A percentile compares a stretch with the other conserved stretches of the same genome.
Conservation (phyloP, 1,284 basidiomycete species). For the Ustilago xerochloae region DNA sequence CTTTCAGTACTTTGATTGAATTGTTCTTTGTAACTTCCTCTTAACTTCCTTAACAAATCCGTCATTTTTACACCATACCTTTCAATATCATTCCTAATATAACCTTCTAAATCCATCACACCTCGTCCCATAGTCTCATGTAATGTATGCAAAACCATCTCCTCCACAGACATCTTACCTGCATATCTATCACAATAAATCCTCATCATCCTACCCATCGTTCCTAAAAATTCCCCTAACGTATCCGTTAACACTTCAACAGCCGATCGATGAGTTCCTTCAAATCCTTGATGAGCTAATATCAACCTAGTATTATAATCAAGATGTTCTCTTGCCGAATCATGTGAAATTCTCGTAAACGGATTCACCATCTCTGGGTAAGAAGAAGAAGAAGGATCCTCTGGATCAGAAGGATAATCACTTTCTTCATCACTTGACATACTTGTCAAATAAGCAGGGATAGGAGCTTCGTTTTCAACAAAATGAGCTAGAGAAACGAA, state of each 20-base stretch:
- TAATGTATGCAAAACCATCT: conserved; percentile 89
- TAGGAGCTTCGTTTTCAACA: conserved; percentile 61
- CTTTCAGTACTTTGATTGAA: conserved; percentile 72
- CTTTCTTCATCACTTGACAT: conserved; percentile 60
- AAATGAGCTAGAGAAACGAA: conserved; percentile 56
- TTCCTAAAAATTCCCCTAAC: conserved; percentile 82
- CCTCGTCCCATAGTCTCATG: conserved; percentile 85
- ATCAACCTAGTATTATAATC: conserved; percentile 51
- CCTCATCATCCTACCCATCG: conserved; percentile 85
- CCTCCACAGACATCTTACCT: conserved; percentile 83
- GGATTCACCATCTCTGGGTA: conserved; percentile 19
- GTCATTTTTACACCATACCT: conserved; percentile 80
- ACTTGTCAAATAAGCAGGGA: conserved; percentile 57
- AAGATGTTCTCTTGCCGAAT: conserved; percentile 46
- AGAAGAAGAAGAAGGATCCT: conserved; percentile 13
- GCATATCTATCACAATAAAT: conserved; percentile 84
- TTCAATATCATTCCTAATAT: conserved; percentile 88
- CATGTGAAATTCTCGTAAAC: conserved; percentile 21
- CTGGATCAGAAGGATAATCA: conserved; percentile 49
- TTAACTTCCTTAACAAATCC: conserved; percentile 86
- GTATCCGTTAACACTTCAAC: conserved; percentile 85
- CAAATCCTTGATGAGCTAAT: conserved; percentile 64
- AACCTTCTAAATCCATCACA: conserved; percentile 81
- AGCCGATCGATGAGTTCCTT: conserved; percentile 70
- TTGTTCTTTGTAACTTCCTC: conserved; percentile 80